These are phyloP conservation scores for Xanthoparmelia taractica DNA, from an alignment of 495 filamentous ascomycete species.

Conservation along the genomic window DNA sequence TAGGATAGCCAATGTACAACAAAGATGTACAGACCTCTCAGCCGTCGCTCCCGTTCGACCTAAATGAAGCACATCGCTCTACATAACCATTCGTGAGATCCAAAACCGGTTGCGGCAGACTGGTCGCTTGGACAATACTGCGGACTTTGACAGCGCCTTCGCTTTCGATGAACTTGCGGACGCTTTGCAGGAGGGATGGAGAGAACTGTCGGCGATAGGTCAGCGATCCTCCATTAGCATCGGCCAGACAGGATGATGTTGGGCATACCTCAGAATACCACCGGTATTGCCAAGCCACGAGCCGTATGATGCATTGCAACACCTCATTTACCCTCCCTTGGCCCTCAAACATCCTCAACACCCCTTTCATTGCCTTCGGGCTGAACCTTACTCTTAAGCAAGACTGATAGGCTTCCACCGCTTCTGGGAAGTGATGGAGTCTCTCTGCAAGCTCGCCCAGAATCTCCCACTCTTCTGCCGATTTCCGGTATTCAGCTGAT, in stretches of 20 bases:
- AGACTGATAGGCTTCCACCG: constrained; percentile 80
- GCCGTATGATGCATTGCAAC: constrained; percentile 69
- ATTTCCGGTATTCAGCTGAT: constrained; percentile 87
- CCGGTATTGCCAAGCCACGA: constrained; percentile 96
- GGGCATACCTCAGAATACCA: constrained; percentile 85
- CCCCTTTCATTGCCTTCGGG: constrained; percentile 79
- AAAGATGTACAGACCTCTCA: constrained; percentile 34
- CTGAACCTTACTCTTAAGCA: constrained; percentile 79
- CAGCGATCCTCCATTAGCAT: neutral
- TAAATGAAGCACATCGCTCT: constrained; percentile 84
- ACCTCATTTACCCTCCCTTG: constrained; percentile 66
- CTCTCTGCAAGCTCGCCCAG: constrained; percentile 87
- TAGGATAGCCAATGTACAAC: neutral
- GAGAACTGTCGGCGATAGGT: constrained; percentile 60
- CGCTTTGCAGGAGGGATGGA: constrained; percentile 72
- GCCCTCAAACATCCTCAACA: constrained; percentile 69
- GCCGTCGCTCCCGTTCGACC: constrained; percentile 88
- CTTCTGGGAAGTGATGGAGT: constrained; percentile 81
- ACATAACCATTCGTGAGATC: constrained; percentile 97
- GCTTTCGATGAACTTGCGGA: constrained; percentile 90
- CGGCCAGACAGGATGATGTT: neutral
- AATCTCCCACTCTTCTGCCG: constrained; percentile 95
- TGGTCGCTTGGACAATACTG: constrained; percentile 94
- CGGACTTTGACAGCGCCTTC: constrained; percentile 96
- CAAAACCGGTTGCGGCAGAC: constrained; percentile 81